Evolutionary conservation across 805 yeast species (phyloP).

Genomic region (Grigorovia yakushimaensis): DNA sequence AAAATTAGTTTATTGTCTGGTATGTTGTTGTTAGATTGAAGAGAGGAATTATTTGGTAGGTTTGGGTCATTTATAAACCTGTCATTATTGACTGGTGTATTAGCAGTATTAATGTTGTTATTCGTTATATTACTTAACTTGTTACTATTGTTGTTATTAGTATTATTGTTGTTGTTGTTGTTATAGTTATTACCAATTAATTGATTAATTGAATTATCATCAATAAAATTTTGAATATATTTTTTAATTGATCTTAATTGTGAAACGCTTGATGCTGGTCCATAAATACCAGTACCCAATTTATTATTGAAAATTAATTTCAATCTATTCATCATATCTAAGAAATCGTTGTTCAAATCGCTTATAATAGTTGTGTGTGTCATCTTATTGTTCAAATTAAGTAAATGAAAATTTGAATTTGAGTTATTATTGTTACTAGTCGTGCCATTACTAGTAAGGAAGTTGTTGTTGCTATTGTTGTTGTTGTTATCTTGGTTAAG

Average conservation of each 20-base stretch:
- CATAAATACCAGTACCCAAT: slow-evolving; percentile 54
- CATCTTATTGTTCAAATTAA: background rate
- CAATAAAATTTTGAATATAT: slow-evolving; percentile 1
- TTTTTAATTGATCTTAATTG: slow-evolving; percentile 36
- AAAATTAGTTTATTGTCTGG: background rate
- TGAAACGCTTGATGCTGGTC: slow-evolving; percentile 53
- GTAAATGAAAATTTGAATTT: background rate
- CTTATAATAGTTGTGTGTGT: background rate
- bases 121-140: background rate
- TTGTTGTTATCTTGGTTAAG: background rate
- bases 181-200: background rate
- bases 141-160: background rate
- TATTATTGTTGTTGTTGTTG: background rate
- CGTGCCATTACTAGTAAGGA: slow-evolving; percentile 2
- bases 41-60: background rate
- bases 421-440: too few species aligned
- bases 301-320: slow-evolving; percentile 24
- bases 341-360: background rate
- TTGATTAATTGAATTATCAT: background rate
- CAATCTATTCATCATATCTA: background rate
- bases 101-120: background rate
- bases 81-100: background rate
- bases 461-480: slow-evolving; percentile 9
- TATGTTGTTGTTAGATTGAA: background rate
- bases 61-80: background rate